Evolutionary conservation across 2,329 filamentous ascomycete species (phyloP).

Genomic region (Pseudogymnoascus sp.): DNA sequence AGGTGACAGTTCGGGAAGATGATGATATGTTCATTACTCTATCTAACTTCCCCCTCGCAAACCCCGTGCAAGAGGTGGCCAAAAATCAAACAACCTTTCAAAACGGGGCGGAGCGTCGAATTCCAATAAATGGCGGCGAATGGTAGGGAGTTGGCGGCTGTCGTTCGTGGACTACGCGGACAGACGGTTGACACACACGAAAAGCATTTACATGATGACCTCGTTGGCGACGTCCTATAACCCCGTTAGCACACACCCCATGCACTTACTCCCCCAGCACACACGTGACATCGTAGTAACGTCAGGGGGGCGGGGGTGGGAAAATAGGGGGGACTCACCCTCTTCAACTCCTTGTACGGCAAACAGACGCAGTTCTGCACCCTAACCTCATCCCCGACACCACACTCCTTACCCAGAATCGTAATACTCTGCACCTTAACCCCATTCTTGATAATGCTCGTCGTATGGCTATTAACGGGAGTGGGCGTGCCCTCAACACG

Average conservation of each 20-base stretch:
- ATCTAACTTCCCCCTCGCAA: neutral
- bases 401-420: slow-evolving; percentile 93
- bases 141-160: neutral
- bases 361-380: slow-evolving; percentile 98
- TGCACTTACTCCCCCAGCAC: neutral
- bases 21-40: slow-evolving; percentile 3
- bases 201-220: slow-evolving; percentile 72
- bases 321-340: slow-evolving; percentile 55
- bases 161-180: neutral
- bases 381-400: slow-evolving; percentile 84
- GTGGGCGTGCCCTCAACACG: slow-evolving; percentile 93
- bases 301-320: neutral
- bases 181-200: too few species aligned
- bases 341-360: slow-evolving; percentile 96
- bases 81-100: neutral
- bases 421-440: slow-evolving; percentile 98
- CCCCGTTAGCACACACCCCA: slow-evolving; percentile 26
- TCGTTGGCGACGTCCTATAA: slow-evolving; percentile 72
- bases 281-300: neutral
- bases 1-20: neutral
- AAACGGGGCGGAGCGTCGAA: neutral
- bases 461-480: slow-evolving; percentile 78
- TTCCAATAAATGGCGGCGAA: neutral
- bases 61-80: neutral
- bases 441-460: slow-evolving; percentile 93